Percentiles rank a stretch among this genome's conserved stretches.
Evolutionary conservation across 2,329 filamentous ascomycete species (phyloP).

Genomic region (Helotiales sp.): DNA sequence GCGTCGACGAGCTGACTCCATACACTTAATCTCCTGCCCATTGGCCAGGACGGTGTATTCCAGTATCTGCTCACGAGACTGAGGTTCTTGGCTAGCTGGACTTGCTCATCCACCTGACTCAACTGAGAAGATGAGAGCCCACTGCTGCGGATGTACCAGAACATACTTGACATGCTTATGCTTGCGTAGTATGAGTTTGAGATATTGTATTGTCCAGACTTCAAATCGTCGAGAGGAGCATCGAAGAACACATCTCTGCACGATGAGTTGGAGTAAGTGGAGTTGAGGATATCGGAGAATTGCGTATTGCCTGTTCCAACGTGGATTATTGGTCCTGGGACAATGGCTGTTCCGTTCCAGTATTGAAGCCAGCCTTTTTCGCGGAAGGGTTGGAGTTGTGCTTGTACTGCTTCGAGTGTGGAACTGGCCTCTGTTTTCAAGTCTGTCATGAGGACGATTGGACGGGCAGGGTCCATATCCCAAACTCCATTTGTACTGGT

Average conservation of each 20-base stretch:
- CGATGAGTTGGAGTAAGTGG: slow-evolving; percentile 33
- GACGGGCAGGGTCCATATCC: slow-evolving; percentile 15
- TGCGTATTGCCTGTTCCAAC: slow-evolving; percentile 51
- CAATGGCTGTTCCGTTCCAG: slow-evolving; percentile 38
- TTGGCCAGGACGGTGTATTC: slow-evolving; percentile 43
- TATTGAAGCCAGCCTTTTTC: slow-evolving; percentile 39
- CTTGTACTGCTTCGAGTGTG: slow-evolving; percentile 40
- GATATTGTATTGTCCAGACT: slow-evolving; percentile 22
- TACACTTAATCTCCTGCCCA: slow-evolving; percentile 38
- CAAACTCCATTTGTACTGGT: slow-evolving; percentile 23
- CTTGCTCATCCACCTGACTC: slow-evolving; percentile 23
- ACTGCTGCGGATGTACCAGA: slow-evolving; percentile 3
- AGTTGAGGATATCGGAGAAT: slow-evolving; percentile 41
- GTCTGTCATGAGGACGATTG: slow-evolving; percentile 48
- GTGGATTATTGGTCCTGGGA: slow-evolving; percentile 45
- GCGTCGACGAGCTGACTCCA: slow-evolving; percentile 41
- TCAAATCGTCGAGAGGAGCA: slow-evolving; percentile 39
- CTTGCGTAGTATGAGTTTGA: slow-evolving; percentile 33
- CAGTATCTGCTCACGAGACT: slow-evolving; percentile 44
- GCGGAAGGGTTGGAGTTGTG: slow-evolving; percentile 43
- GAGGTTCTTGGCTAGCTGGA: slow-evolving; percentile 35
- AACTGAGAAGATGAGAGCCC: slow-evolving; percentile 26
- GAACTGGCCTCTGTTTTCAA: slow-evolving; percentile 45
- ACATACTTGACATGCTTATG: slow-evolving; percentile 15
- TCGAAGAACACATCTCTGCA: slow-evolving; percentile 50